Conservation (phyloP, 495 filamentous ascomycete genomes). For the Penicillium chermesinum region DNA sequence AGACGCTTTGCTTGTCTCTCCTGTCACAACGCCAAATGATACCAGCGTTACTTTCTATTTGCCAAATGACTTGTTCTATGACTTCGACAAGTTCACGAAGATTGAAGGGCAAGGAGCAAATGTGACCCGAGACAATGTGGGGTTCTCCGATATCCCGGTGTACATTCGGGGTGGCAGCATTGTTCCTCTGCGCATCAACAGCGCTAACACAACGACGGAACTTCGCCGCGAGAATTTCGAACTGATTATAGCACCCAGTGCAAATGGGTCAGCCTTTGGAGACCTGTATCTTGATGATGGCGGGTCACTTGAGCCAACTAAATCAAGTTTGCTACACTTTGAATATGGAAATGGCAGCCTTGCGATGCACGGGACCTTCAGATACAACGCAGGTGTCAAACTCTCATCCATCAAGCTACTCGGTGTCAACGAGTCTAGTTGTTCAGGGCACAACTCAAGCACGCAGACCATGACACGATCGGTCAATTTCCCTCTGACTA, state of each 20-base stretch:
- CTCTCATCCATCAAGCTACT: not conserved
- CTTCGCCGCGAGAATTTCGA: slow-evolving; percentile 62
- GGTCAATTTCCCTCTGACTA: not conserved
- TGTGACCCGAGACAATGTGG: slow-evolving; percentile 43
- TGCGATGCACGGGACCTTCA: slow-evolving; percentile 45
- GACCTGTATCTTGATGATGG: slow-evolving; percentile 57
- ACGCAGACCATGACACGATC: not conserved
- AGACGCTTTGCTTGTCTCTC: slow-evolving; percentile 59
- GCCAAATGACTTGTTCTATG: slow-evolving; percentile 71
- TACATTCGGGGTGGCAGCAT: slow-evolving; percentile 65
- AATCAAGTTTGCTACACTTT: slow-evolving; percentile 46
- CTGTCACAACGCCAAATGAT: slow-evolving; percentile 60
- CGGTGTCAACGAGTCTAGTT: not conserved
- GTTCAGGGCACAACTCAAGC: not conserved
- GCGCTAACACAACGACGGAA: slow-evolving; percentile 62
- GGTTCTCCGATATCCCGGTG: slow-evolving; percentile 61
- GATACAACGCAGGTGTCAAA: slow-evolving; percentile 20
- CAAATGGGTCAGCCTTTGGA: slow-evolving; percentile 43
- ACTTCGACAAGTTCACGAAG: slow-evolving; percentile 57
- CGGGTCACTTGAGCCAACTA: slow-evolving; percentile 46
- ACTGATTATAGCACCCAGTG: slow-evolving; percentile 58
- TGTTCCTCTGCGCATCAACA: slow-evolving; percentile 54
- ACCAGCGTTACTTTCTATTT: slow-evolving; percentile 67
- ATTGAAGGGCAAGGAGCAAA: slow-evolving; percentile 50
- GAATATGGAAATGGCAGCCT: slow-evolving; percentile 46